These are phyloP conservation scores for Coelastrella sp. DNA, from an alignment of 139 green algal species.

Conservation along the genomic window DNA sequence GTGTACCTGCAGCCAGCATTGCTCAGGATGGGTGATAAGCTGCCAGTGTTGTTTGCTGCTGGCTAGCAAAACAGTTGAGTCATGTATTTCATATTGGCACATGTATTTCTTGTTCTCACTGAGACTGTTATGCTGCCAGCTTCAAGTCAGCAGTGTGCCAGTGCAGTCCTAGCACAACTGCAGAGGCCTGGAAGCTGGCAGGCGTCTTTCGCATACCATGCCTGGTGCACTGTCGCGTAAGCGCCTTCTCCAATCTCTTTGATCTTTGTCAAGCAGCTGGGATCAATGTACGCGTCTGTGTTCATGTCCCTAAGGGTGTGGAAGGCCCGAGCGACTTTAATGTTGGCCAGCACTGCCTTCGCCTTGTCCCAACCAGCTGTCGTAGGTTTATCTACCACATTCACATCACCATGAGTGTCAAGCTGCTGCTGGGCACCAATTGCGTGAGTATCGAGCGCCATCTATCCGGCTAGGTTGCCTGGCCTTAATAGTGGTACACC, in stretches of 20 bases:
- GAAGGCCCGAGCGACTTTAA: neutral
- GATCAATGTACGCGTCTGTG: constrained; percentile 14
- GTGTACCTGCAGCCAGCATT: constrained; percentile 4
- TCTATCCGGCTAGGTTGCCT: too few relatives aligned
- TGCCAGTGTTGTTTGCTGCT: neutral
- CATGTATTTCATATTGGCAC: neutral
- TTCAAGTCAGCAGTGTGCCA: neutral
- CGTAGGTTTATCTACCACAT: neutral
- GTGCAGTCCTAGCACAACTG: too few relatives aligned
- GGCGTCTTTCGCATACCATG: neutral
- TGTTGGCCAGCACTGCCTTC: neutral
- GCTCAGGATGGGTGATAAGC: neutral
- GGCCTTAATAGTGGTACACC: too few relatives aligned
- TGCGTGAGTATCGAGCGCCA: too few relatives aligned
- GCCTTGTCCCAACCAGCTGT: neutral
- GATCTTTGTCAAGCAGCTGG: neutral
- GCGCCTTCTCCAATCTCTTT: constrained; percentile 33
- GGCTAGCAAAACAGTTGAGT: neutral
- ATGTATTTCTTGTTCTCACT: neutral
- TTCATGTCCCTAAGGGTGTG: constrained; percentile 36
- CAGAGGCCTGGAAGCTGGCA: too few relatives aligned
- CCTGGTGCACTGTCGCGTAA: constrained; percentile 18
- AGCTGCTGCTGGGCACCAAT: too few relatives aligned
- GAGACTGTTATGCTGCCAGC: neutral
- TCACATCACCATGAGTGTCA: too few relatives aligned